These are phyloP conservation scores for Rhodotorula sp. DNA, from an alignment of 1,284 basidiomycete genomes.

Conservation along the genomic window DNA sequence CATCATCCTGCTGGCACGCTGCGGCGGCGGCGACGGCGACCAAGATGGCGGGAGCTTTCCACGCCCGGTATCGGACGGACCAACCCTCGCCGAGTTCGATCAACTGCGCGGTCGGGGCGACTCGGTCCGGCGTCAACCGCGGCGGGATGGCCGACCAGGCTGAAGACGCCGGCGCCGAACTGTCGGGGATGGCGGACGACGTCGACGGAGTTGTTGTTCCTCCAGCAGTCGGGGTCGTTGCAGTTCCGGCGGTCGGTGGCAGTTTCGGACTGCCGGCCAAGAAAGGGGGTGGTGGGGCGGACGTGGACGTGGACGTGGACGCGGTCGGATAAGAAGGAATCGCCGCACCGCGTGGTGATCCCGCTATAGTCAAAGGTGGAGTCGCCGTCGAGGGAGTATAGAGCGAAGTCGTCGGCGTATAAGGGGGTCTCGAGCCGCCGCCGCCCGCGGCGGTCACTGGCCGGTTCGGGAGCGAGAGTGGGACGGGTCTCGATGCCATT, in stretches of 20 bases:
- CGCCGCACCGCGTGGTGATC: too few relatives aligned
- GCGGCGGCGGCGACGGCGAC: neutral
- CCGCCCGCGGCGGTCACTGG: neutral
- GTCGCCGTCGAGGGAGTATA: too few relatives aligned
- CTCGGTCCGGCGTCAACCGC: slow-evolving; percentile 1
- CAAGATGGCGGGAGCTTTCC: slow-evolving; percentile 28
- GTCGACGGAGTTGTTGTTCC: neutral
- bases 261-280: too few relatives aligned
- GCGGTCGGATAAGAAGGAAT: too few relatives aligned
- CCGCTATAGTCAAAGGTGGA: too few relatives aligned
- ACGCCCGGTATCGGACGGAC: slow-evolving; percentile 28
- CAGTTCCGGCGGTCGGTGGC: neutral
- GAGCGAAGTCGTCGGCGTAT: too few relatives aligned
- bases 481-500: neutral
- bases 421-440: too few relatives aligned
- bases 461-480: neutral
- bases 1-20: too few relatives aligned
- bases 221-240: neutral
- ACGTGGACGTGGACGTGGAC: too few relatives aligned
- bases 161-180: neutral
- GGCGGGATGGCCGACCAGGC: slow-evolving; percentile 8
- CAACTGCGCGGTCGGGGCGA: slow-evolving; percentile 6
- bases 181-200: neutral
- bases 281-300: too few relatives aligned
- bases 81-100: slow-evolving; percentile 35